Evolutionary conservation across 1,284 basidiomycete species (phyloP), one percentile per base, ranked within the genome.

Genomic region (Apiotrichum mycotoxinovorans): DNA sequence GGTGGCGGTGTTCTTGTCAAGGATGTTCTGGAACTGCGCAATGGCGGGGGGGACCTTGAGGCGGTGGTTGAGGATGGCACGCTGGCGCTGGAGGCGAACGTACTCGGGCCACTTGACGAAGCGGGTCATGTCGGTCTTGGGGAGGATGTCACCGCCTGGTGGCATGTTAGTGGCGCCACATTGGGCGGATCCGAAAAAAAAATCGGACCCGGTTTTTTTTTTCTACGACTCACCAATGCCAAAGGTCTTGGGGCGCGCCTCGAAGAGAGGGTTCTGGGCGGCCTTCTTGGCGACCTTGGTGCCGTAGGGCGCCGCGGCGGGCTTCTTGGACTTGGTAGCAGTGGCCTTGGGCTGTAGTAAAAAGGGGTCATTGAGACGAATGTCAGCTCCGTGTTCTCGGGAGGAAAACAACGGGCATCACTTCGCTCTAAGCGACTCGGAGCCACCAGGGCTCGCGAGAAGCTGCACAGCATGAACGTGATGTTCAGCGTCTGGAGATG

Each of bases 91-190:
- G 61, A 98, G 88, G 76, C 92, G 91, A 69, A 98, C 87, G 76
- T 98, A 98, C 82, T 95, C 92, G 68, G 95, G 95, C 95, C 95
- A 98, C 82, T 97, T 98, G 81, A 98, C 91, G 81, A 98, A 98
- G 78, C 94, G 91, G 64, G 91, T 96, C 66, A 98, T 81, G 81
- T 98, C 95, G 60, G 84, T 85, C 78, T 85, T 84, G 72, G 88
- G 94, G 73, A 88, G 90, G 73, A 98, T 85, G 80, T 96, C 91
- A 82, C 95, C 91, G 75, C 94, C 93, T 95, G 63, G 50, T 9
- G 23, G 40, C 33, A n/a, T 30, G 44, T 27, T 18, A 4, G 44
- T 46, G 27, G 12, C 25, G 44, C 42, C 23, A 11, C 4, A 38
- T 48, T 50, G 41, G 25, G 27, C 22, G 45, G 10, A 26, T 18